These are phyloP conservation scores for Aureobasidium sp. DNA, from an alignment of 2,329 filamentous ascomycete species.

Conservation along the genomic window DNA sequence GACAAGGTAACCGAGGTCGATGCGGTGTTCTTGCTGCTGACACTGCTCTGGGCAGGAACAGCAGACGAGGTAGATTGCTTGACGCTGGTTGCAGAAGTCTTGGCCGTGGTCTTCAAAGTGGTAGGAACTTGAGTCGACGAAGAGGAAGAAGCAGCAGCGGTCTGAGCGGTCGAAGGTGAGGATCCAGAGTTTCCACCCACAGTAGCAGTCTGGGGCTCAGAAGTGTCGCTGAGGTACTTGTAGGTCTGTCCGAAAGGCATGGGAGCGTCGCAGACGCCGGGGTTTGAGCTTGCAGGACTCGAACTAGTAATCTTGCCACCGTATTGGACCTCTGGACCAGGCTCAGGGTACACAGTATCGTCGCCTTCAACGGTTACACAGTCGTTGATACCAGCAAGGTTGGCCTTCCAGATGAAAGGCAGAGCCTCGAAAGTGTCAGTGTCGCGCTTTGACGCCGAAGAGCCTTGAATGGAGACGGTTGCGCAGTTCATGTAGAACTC, in stretches of 20 bases:
- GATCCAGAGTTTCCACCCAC: neutral
- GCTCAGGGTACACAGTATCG: conserved; percentile 33
- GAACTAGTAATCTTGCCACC: conserved; percentile 25
- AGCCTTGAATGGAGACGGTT: conserved; percentile 48
- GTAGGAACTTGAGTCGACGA: conserved; percentile 3
- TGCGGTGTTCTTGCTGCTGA: neutral
- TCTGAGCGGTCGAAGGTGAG: conserved; percentile 3
- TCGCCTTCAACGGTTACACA: conserved; percentile 31
- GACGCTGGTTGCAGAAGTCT: neutral
- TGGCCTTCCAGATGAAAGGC: conserved; percentile 37
- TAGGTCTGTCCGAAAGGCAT: conserved; percentile 23
- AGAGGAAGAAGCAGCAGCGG: neutral
- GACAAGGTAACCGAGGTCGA: conserved; percentile 1
- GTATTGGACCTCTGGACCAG: conserved; percentile 33
- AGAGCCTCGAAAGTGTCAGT: conserved; percentile 17
- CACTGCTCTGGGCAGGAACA: neutral
- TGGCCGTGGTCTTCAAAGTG: neutral
- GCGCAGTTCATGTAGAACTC: conserved; percentile 89
- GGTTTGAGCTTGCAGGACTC: conserved; percentile 15
- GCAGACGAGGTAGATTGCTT: neutral
- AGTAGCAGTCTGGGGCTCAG: neutral
- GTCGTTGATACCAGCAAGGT: conserved; percentile 32
- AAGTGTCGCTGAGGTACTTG: conserved; percentile 6
- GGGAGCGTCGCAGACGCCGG: conserved; percentile 24
- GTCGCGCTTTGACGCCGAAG: conserved; percentile 6